Evolutionary conservation across 495 filamentous ascomycete genomes (phyloP), one percentile per base, ranked within the genome.

Genomic region (Parathielavia appendiculata): DNA sequence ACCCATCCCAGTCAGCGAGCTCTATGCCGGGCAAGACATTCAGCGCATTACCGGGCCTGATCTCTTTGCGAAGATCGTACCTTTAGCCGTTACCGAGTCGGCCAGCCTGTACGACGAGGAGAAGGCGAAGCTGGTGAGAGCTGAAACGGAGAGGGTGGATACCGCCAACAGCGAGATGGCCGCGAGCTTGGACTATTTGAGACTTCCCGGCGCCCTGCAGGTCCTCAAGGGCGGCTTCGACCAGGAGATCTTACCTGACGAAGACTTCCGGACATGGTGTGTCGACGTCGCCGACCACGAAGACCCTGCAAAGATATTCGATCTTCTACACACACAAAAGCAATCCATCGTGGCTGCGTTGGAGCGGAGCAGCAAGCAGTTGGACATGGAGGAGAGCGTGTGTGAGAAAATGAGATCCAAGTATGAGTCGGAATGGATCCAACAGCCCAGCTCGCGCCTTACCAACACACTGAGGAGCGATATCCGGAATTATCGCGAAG

Each of bases 351-450:
- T 86, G 10, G 72, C 80, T 4, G 78, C 86, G 10, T 70, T 98
- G 54, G 91, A 95, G 61, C 79, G 80, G 57, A 89, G 88, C 66
- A 86, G 83, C 41, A 95, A 93, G 65, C 88, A 92, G 64, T 69
- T 98, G 11, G 93, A 97, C 63, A 86, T 92, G 83, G 93, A 98
- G 71, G 95, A 97, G 75, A 93, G 88, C 55, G 91, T 97, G 7
- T 98, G 93, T 70, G 93, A 98, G 73, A 97, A 96, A 77, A 98
- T 98, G 93, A 83, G 93, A 51, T 95, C 91, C 3, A 98, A 98
- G 71, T 97, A 97, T 69, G 92, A 93, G 34, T 81, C 77, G 12
- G 93, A 97, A 46, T 98, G 93, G 93, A 96, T 89, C 19, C 93
- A 98, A 69, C 93, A 97, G 65, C 95, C 95, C 22, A 96, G 91